Base-by-base conservation (phyloP, 2,329 filamentous ascomycete species). In the Aspergillus oerlinghausenensis region DNA sequence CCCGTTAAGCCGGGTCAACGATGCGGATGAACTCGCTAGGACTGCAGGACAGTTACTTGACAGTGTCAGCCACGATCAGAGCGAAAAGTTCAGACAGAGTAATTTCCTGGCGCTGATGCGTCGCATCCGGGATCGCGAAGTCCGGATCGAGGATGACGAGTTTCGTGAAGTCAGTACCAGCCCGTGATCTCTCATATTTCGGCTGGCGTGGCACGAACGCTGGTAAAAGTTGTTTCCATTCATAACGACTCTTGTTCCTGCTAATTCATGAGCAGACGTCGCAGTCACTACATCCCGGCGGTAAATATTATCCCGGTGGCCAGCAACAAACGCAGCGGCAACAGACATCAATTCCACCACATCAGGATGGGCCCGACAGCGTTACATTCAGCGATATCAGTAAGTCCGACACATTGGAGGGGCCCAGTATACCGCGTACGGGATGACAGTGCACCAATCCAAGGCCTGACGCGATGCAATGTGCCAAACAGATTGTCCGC, bases 61-160 rank as follows among this genome's bases (percentile, higher is more conserved):
- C 54, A 86, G 84, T 40, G 83, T 95, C 11, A 80, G 83, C 21
- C 79, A 86, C 64, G 87, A 93, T 63, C 81, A 84, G 56, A 87
- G 82, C 55, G 77, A 85, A 49, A 93, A 93, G 68, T 94, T 94
- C 72, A 84, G 86, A 65, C 84, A 92, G 67, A 92, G 89, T 63
- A 84, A 84, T 57, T 95, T 95, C 67, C 75, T 93, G 0, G 80
- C 82, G 3, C 77, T 95, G 49, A 94, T 95, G 90, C 84, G 88
- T 28, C 82, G 84, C 57, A 83, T 94, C 54, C 82, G 88, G 52
- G 85, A 90, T 67, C 80, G 82, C 55, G 86, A 94, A 74, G 84
- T 92, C 14, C 82, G 82, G 50, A 85, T 94, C 40, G 81, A 89
- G 62, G 88, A 87, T 43, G 87, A 90, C 68, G 83, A 76, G 64